Conservation (phyloP, 164 flowering plant genomes). For the Chimonanthus salicifolius region DNA sequence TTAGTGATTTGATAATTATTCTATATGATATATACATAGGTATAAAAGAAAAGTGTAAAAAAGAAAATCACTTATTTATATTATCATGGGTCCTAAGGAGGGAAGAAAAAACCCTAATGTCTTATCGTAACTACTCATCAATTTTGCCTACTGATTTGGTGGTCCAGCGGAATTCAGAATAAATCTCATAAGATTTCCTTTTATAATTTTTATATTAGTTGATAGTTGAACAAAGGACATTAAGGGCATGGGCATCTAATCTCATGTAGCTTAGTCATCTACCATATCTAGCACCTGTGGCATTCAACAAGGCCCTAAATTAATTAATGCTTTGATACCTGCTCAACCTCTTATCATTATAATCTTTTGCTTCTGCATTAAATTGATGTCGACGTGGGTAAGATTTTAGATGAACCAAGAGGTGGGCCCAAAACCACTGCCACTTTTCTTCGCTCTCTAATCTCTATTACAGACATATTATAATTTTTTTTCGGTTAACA, state of each 20-base stretch:
- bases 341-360: background rate
- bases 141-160: background rate
- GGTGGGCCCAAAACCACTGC: constrained; percentile 22
- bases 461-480: no score
- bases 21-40: no score
- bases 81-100: no score
- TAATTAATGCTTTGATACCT: no score
- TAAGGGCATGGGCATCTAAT: background rate
- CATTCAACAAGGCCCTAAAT: background rate
- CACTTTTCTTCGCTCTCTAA: background rate
- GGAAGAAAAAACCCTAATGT: no score
- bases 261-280: background rate
- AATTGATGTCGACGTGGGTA: constrained; percentile 33
- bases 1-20: no score
- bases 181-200: background rate
- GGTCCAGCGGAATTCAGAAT: background rate
- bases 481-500: no score
- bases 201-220: no score
- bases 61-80: no score
- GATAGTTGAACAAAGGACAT: background rate
- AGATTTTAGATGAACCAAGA: constrained; percentile 12
- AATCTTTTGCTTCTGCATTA: background rate
- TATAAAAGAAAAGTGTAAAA: no score
- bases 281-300: background rate
- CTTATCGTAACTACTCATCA: background rate